Percentiles rank a stretch among this genome's conserved stretches.
Evolutionary conservation across 768 basidiomycete genomes (phyloP).

Genomic region (Tricholoma hemisulphureum): DNA sequence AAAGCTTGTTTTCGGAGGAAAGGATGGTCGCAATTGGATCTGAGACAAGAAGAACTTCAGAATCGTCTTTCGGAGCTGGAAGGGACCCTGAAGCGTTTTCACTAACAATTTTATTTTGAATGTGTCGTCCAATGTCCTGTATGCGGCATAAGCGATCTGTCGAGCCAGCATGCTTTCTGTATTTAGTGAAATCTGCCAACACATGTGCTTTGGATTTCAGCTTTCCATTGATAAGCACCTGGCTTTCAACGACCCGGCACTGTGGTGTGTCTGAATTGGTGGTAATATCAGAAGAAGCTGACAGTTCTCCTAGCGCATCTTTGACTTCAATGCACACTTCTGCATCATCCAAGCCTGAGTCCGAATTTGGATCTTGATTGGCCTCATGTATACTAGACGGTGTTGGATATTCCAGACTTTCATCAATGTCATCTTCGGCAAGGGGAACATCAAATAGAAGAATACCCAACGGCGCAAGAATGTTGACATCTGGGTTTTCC

Average conservation of each 20-base stretch:
- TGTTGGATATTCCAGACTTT: not conserved
- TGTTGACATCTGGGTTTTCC: constrained; percentile 2
- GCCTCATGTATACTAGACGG: not conserved
- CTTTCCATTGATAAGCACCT: not conserved
- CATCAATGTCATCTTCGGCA: constrained; percentile 5
- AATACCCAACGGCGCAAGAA: constrained; percentile 14
- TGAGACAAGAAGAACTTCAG: constrained; percentile 5
- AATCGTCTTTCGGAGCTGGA: too few relatives aligned
- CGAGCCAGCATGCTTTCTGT: not conserved
- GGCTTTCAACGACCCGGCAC: not conserved
- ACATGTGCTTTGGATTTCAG: not conserved
- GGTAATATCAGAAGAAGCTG: too few relatives aligned
- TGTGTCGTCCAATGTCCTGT: not conserved
- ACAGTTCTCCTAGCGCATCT: not conserved
- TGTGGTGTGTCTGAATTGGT: too few relatives aligned
- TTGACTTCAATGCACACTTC: not conserved
- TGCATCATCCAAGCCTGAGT: not conserved
- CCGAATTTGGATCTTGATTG: too few relatives aligned
- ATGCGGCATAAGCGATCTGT: not conserved
- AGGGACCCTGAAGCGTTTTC: too few relatives aligned
- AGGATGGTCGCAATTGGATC: constrained; percentile 28
- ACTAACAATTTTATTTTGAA: not conserved
- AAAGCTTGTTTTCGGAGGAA: constrained; percentile 19
- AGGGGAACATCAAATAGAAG: not conserved
- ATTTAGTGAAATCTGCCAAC: not conserved